These are phyloP conservation scores for Pestalotiopsis sp. DNA, from an alignment of 2,329 filamentous ascomycete genomes.

Conservation along the genomic window DNA sequence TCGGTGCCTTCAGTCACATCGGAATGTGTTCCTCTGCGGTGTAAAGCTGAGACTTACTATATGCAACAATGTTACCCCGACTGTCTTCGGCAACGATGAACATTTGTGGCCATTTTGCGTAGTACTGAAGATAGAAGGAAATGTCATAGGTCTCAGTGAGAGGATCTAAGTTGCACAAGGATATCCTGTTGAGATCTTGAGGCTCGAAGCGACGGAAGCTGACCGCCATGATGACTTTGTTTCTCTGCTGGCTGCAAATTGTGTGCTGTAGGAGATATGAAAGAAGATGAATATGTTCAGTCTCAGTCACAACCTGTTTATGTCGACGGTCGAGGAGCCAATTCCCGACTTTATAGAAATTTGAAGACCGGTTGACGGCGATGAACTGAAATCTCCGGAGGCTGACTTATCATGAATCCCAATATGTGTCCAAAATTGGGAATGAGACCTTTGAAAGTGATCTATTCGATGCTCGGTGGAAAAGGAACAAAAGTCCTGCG, in stretches of 20 bases:
- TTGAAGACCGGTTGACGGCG: not conserved
- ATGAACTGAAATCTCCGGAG: not conserved
- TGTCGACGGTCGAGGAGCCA: not conserved
- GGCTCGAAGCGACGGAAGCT: conserved; percentile 85
- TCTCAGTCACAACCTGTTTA: not conserved
- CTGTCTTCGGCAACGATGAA: conserved; percentile 90
- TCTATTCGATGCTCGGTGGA: no score
- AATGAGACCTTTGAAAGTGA: no score
- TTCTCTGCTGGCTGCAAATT: not conserved
- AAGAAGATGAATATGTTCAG: not conserved
- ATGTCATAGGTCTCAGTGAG: conserved; percentile 98
- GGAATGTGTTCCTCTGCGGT: not conserved
- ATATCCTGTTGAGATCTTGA: conserved; percentile 84
- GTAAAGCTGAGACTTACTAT: conserved; percentile 63
- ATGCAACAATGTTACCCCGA: conserved; percentile 88
- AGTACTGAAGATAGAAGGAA: conserved; percentile 93
- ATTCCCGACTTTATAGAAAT: no score
- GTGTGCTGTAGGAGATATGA: not conserved
- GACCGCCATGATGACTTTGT: conserved; percentile 60
- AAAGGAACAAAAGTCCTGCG: no score
- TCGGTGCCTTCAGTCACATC: no score
- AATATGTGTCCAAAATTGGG: no score
- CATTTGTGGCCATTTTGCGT: conserved; percentile 92
- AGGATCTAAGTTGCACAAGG: conserved; percentile 92
- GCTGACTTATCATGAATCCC: no score